Evolutionary conservation across 768 basidiomycete genomes (phyloP), one percentile per base, ranked within the genome.

Genomic region (Naganishia vaughanmartiniae): DNA sequence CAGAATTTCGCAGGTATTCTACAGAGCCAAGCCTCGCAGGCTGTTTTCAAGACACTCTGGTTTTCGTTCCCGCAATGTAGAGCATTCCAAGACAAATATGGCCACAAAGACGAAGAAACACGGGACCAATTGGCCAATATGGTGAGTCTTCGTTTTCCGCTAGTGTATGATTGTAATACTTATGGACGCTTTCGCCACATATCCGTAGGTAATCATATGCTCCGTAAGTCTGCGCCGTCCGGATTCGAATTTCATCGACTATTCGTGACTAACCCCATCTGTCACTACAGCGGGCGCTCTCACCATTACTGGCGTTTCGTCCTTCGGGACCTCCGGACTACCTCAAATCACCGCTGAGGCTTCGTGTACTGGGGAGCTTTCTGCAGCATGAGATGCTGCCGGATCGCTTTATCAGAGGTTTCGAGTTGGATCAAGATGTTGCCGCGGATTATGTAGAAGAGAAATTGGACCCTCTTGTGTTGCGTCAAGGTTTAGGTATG

Each of bases 1-100:
- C 54, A 93, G 92, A 95, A 95, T 78, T 90, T 91, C 78, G 93
- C 87, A 0, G 93, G 94, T n/a, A 80, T 84, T 65, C 77, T 89
- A 24, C 82, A 81, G 30, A 89, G 89, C 0, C 81, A 85, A 55
- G 84, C 91, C 0, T 86, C 89, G 0, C 85, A 84, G 55, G 85
- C 90, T 55, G 84, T 96, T 46, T 79, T 90, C 7, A 79, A 84
- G 28, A 98, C 94, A 0, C 80, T 98, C 2, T 82, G 87, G 70
- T 82, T 84, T 54, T 85, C 84, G n/a, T 94, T 96, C 79, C 84
- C 84, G 10, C 85, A 87, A 74, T 98, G 95, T 77, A 87, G 92
- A 26, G 89, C 85, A 2, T 93, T 94, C 83, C 89, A 90, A 72
- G 95, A 97, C 79, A 81, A 83, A 7, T 79, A 87, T 60, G 57